Percentiles rank a stretch among this genome's conserved stretches.
These are phyloP conservation scores for Sanghuangporus sanghuang DNA, from an alignment of 1,284 basidiomycete species.

Conservation along the genomic window DNA sequence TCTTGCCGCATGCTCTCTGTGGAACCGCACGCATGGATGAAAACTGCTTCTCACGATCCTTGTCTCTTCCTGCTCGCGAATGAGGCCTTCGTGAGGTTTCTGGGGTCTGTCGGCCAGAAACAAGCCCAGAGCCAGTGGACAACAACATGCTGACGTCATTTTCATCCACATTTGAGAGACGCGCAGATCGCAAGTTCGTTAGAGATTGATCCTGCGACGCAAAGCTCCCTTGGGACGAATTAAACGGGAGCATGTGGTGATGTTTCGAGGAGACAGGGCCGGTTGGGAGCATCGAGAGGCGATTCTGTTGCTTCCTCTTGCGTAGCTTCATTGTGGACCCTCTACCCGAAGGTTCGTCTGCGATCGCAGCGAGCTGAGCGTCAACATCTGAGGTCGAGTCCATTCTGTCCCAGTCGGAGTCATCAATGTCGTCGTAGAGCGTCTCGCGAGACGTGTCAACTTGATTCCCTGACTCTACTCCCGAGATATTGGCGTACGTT, in stretches of 20 bases:
- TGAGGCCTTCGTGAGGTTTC: not conserved
- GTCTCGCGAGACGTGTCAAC: not conserved
- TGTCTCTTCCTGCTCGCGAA: not conserved
- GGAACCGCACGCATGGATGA: conserved; percentile 59
- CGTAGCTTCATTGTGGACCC: conserved; percentile 44
- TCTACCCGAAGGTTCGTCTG: not conserved
- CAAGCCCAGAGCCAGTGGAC: not conserved
- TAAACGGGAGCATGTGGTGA: conserved; percentile 22
- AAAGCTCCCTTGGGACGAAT: conserved; percentile 17
- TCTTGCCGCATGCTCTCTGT: conserved; percentile 28
- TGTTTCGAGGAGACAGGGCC: conserved; percentile 21
- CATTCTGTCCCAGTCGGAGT: conserved; percentile 71
- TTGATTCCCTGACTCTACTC: not conserved
- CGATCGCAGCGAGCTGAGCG: conserved; percentile 31
- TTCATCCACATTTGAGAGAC: conserved; percentile 18
- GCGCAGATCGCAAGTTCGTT: conserved; percentile 6
- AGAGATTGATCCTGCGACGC: conserved; percentile 9
- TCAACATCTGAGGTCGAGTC: conserved; percentile 61
- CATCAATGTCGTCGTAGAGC: conserved; percentile 34
- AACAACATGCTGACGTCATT: conserved; percentile 6
- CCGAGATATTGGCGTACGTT: not conserved
- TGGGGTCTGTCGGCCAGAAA: conserved; percentile 2
- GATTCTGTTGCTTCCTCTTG: conserved; percentile 26
- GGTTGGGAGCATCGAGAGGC: conserved; percentile 19
- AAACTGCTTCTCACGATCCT: conserved; percentile 2